Base-by-base conservation (phyloP, 2,329 filamentous ascomycete species). In the Aurifilum marmelostoma region DNA sequence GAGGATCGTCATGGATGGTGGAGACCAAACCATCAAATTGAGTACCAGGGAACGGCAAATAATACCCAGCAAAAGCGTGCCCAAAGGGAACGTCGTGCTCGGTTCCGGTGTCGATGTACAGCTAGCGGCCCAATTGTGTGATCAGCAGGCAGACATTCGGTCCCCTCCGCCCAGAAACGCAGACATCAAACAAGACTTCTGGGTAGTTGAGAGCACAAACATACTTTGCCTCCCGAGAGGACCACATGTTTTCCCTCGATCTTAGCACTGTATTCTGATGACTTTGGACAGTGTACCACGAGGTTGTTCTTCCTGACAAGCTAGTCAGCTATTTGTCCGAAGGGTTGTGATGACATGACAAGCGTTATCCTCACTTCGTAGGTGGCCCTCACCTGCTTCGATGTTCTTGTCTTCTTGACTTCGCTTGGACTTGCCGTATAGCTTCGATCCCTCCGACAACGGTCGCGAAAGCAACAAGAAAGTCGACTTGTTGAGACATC, bases 41-140 rank as follows among this genome's bases (percentile, higher is more conserved):
- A n/a, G 79, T 72, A n/a, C 86, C 86, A 3, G 86, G 86, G 71
- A 88, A 88, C 1, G 86, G 85, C 29, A 88, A 77, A 72, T 82
- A 88, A 73, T 89, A 88, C 34, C 86, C 86, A 3, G 84, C 81
- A 73, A 87, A 88, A 0, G 83, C 82, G 73, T 88, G 85, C 3
- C 84, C 82, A 64, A 78, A 77, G 1, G 71, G 74, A 65, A 75
- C 71, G 65, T 73, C 74, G 60, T 69, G 73, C 43, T 75, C 71
- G 65, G 72, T 67, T 52, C 75, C 78, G 14, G 81, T 83, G 65
- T 84, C 84, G 27, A 86, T 81, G 71, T 83, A 85, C 16, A 86
- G 75, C 78, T 82, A 67, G n/a, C 50, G 54, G 18, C 24, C 76
- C 73, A 69, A 72, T 12, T 37, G 7, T 14, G 29, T 59, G 7